Evolutionary conservation across 23 red algal species (phyloP), one percentile per base, ranked within the genome.

Genomic region (Chondrus crispus): DNA sequence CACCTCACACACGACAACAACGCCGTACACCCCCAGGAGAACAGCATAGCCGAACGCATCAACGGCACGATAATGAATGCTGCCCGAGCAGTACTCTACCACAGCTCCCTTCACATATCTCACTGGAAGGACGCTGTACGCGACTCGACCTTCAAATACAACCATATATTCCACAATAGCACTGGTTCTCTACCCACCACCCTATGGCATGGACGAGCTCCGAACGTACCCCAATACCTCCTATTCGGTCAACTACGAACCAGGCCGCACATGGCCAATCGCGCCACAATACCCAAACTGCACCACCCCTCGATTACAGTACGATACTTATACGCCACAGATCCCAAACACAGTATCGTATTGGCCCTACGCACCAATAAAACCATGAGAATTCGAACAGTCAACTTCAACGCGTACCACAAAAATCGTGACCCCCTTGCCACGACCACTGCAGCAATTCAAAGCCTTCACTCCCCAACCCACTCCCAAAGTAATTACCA

Each of bases 361-460:
- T 53, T 88, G 26, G 53, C 43, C 19, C 24, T 41, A 19, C 30
- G 28, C 19, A 71, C 42, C 11, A 20, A 73, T 13, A 53, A 46
- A 11, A 20, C 32, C 28, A 24, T 37, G 10, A 44, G 28, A 30
- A 38, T 46, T 9, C 84, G 40, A 5, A 35, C 26, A 29, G 48
- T 40, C 36, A 52, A 75, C n/a, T 88, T 75, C 62, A 69, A 47
- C 20, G 41, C 63, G 42, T 88, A 88, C 28, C 3, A 88, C n/a
- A 62, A 47, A 10, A 20, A 20, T 8, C 24, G 8, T 8, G 49
- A 88, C 39, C 84, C 84, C 22, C 19, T 43, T 26, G 19, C 19
- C 4, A 88, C 48, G 46, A 39, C 36, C 20, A 72, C 5, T 36
- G 46, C 29, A 10, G 42, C 64, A 30, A n/a, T n/a, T n/a, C n/a